A percentile compares a stretch with the other conserved stretches of the same genome.
phyloP scores from a whole-genome alignment of 768 basidiomycete genomes.

The Strobilomyces dryophilus region DNA sequence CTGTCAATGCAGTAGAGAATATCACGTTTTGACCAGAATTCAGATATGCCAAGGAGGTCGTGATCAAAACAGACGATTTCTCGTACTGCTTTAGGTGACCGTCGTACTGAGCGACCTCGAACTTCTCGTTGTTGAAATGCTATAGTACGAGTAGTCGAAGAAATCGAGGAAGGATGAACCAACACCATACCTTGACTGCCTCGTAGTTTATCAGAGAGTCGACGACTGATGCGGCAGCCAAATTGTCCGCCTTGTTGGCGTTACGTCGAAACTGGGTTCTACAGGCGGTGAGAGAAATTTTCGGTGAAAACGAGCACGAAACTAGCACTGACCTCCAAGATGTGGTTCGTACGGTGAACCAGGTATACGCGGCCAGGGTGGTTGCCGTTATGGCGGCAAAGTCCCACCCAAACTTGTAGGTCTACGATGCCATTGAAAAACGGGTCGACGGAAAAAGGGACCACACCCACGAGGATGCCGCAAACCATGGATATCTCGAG shows the following conservation, averaged over 20 bases:
- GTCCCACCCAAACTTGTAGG: slow-evolving; percentile 96
- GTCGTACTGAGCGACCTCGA: slow-evolving; percentile 90
- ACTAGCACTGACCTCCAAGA: slow-evolving; percentile 73
- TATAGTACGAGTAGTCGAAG: slow-evolving; percentile 28
- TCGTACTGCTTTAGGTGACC: slow-evolving; percentile 83
- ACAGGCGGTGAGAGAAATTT: not conserved
- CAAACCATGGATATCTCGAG: slow-evolving; percentile 96
- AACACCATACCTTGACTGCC: slow-evolving; percentile 81
- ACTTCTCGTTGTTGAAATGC: slow-evolving; percentile 97
- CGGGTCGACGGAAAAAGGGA: not conserved
- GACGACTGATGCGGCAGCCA: slow-evolving; percentile 88
- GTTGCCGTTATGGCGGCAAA: slow-evolving; percentile 87
- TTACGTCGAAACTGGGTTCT: slow-evolving; percentile 92
- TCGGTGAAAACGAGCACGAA: not conserved
- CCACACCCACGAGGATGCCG: slow-evolving; percentile 77
- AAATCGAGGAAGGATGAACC: slow-evolving; percentile 1
- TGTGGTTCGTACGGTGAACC: slow-evolving; percentile 96
- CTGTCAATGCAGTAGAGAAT: slow-evolving; percentile 88
- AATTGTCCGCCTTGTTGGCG: slow-evolving; percentile 96
- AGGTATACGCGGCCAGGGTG: slow-evolving; percentile 88
- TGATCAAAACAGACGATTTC: slow-evolving; percentile 89
- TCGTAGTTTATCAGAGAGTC: slow-evolving; percentile 98
- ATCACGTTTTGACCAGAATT: slow-evolving; percentile 98
- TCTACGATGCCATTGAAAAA: slow-evolving; percentile 42
- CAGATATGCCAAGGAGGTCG: slow-evolving; percentile 87